Conservation (phyloP, 495 filamentous ascomycete genomes). For the Venustampulla echinocandica region DNA sequence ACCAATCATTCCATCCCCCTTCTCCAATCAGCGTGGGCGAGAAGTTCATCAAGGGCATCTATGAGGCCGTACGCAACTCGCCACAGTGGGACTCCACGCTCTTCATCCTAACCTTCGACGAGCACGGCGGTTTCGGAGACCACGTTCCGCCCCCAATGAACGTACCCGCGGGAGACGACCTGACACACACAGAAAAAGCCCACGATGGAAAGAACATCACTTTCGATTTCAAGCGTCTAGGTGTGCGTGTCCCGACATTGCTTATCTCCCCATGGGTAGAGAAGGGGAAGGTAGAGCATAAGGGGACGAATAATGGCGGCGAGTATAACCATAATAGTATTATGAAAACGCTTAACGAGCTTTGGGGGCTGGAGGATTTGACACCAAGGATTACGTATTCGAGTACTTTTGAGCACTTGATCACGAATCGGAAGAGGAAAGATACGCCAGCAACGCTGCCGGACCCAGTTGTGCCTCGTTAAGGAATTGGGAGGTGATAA, state of each 20-base stretch:
- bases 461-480: too few species aligned
- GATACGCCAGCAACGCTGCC: conserved; percentile 29
- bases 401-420: conserved; percentile 36
- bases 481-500: too few species aligned
- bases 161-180: conserved; percentile 28
- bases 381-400: conserved; percentile 35
- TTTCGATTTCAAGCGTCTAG: conserved; percentile 39
- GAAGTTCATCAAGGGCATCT: conserved; percentile 39
- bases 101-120: conserved; percentile 42
- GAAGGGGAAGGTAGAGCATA: conserved; percentile 38
- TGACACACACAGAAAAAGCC: conserved; percentile 36
- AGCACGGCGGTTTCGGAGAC: conserved; percentile 43
- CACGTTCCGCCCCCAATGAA: conserved; percentile 39
- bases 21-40: conserved; percentile 39
- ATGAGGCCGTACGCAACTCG: conserved; percentile 37
- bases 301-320: conserved; percentile 31
- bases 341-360: conserved; percentile 33
- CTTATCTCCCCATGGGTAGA: conserved; percentile 41
- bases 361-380: conserved; percentile 34
- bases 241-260: conserved; percentile 40
- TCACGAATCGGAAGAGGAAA: conserved; percentile 22
- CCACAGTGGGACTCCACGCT: conserved; percentile 41
- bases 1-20: conserved; percentile 41
- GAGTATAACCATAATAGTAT: conserved; percentile 38
- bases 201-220: conserved; percentile 35